Evolutionary conservation across 164 flowering plant genomes (phyloP), one percentile per base, ranked within the genome.

Genomic region (Hamamelis virginiana): DNA sequence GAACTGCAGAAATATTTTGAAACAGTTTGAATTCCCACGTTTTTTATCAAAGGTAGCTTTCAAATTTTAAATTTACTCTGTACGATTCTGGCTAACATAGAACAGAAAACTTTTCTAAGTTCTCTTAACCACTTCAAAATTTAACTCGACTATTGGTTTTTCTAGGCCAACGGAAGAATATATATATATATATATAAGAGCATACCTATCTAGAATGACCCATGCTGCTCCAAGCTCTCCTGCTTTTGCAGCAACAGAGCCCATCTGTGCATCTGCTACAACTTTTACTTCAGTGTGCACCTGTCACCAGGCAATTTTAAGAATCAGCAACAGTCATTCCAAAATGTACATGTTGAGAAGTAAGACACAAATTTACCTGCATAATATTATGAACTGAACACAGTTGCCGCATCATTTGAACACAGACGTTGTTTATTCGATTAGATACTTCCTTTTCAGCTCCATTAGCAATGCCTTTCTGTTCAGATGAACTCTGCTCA

Each of bases 151-250:
- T 50, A 16, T 50, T 50, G 53, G n/a, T 16, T 50, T 50, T 14
- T n/a, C n/a, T n/a, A n/a, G n/a, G n/a, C n/a, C n/a, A n/a, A n/a
- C n/a, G n/a, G n/a, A n/a, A n/a, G n/a, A n/a, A n/a, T n/a, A n/a
- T 12, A 14, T 18, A n/a, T 3, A 14, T 28, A 66, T 15, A 28
- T 53, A 13, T 16, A 14, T 57, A 23, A 19, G 10, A n/a, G 28
- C 59, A 12, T 72, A 78, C 84, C 78, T 65, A 51, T 81, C 82
- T 43, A 78, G 78, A 73, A 81, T 62, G 44, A 81, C 67, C 82
- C 84, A 81, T 56, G 76, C 65, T 56, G 84, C 84, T 74, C 73
- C 67, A 18, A 78, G 72, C 55, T 78, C 80, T 47, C 18, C 14
- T 10, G 78, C 82, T 69, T 72, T 48, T 21, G 59, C 25, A 3